phyloP scores from a whole-genome alignment of 306 rosid species.

The Arachis stenosperma region DNA sequence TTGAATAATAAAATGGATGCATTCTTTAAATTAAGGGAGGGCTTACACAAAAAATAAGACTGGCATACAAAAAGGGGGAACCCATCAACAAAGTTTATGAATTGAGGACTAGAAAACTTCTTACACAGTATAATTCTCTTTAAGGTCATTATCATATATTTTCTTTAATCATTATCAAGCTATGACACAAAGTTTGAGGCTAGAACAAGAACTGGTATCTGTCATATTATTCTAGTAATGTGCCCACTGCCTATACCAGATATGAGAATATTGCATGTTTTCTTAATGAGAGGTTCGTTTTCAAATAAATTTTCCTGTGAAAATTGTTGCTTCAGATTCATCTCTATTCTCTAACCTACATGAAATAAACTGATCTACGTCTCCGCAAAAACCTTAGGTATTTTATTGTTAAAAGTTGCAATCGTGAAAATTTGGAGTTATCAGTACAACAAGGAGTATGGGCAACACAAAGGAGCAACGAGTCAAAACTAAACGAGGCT shows the following conservation, averaged over 20 bases:
- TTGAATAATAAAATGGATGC: neutral
- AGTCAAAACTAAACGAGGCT: conserved; percentile 97
- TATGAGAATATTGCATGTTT: conserved; percentile 16
- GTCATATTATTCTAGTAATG: conserved; percentile 32
- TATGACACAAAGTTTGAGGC: conserved; percentile 4
- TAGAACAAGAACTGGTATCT: conserved; percentile 17
- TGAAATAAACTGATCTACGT: conserved; percentile 47
- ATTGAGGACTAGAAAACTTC: no score
- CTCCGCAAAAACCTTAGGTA: conserved; percentile 71
- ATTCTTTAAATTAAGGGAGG: conserved; percentile 1
- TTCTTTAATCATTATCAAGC: conserved; percentile 5
- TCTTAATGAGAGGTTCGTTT: conserved; percentile 22
- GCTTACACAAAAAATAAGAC: neutral
- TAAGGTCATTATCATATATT: conserved; percentile 3
- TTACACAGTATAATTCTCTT: conserved; percentile 4
- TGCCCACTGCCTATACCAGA: neutral
- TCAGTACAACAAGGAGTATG: conserved; percentile 99
- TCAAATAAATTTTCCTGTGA: conserved; percentile 14
- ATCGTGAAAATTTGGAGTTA: conserved; percentile 98
- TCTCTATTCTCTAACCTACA: conserved; percentile 30
- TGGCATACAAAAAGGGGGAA: conserved; percentile 7
- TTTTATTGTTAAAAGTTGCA: conserved; percentile 99
- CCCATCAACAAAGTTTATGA: neutral
- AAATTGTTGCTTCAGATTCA: conserved; percentile 32
- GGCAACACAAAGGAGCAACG: conserved; percentile 99